phyloP scores from a whole-genome alignment of 1,284 basidiomycete genomes.

The Ganoderma lingzhi region DNA sequence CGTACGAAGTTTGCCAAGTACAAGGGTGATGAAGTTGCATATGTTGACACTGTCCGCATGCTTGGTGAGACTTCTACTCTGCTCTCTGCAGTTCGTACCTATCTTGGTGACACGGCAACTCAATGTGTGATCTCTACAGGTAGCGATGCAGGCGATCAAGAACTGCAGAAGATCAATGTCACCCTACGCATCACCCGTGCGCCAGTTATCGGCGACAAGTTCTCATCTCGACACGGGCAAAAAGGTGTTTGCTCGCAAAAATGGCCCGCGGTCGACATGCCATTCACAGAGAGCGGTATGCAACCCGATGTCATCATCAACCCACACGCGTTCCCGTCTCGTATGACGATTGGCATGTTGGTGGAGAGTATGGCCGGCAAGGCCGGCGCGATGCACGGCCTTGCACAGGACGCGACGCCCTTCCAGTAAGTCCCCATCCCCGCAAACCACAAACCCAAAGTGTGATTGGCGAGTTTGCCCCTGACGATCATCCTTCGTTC shows the following conservation, averaged over 20 bases:
- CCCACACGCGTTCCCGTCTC: conserved; percentile 98
- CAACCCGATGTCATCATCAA: conserved; percentile 99
- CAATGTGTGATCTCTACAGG: conserved; percentile 52
- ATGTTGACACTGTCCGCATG: conserved; percentile 92
- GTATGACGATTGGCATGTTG: conserved; percentile 99
- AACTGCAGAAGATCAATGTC: conserved; percentile 94
- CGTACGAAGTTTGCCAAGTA: conserved; percentile 92
- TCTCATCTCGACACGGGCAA: conserved; percentile 98
- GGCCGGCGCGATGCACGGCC: conserved; percentile 97
- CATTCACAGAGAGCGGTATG: conserved; percentile 98
- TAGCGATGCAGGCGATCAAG: conserved; percentile 86
- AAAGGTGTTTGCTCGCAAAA: conserved; percentile 99
- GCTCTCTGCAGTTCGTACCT: not conserved
- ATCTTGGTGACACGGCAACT: not conserved
- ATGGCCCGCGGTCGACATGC: conserved; percentile 99
- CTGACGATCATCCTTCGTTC: conserved; percentile 11
- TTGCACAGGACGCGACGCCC: conserved; percentile 98
- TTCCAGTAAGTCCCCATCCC: conserved; percentile 75
- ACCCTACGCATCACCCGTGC: conserved; percentile 94
- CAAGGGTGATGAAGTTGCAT: conserved; percentile 95
- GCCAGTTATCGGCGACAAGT: conserved; percentile 99
- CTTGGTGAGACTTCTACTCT: conserved; percentile 65
- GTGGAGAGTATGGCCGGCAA: conserved; percentile 99
- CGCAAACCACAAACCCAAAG: not conserved
- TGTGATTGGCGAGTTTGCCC: conserved; percentile 7